A percentile compares a stretch with the other conserved stretches of the same genome.
Evolutionary conservation across 108 stramenopile species (phyloP).

Genomic region (Hondaea fermentalgiana): DNA sequence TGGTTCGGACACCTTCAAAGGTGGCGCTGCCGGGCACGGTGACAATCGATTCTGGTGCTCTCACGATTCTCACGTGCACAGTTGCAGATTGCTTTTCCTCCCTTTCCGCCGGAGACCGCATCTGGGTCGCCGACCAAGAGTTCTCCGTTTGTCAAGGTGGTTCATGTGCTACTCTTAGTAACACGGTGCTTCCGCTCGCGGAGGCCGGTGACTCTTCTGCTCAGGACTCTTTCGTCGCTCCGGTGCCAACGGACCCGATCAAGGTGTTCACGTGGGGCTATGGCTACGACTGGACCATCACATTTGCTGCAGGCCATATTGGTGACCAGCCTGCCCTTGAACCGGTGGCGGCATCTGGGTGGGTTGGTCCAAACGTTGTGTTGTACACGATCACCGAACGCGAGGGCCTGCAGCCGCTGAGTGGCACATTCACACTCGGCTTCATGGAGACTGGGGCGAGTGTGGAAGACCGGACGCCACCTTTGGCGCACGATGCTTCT

Average conservation of each 20-base stretch:
- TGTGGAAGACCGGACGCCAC: conserved; percentile 44
- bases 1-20: conserved; percentile 55
- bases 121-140: conserved; percentile 35
- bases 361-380: conserved; percentile 65
- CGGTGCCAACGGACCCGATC: conserved; percentile 33
- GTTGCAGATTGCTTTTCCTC: background rate
- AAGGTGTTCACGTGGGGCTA: conserved; percentile 60
- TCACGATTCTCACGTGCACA: background rate
- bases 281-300: conserved; percentile 67
- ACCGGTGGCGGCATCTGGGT: conserved; percentile 54
- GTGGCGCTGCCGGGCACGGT: conserved; percentile 36
- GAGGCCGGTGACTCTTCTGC: background rate
- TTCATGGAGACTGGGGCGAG: conserved; percentile 25
- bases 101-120: conserved; percentile 22
- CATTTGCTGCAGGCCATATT: conserved; percentile 53
- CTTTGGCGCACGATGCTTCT: conserved; percentile 54
- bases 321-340: conserved; percentile 58
- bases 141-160: conserved; percentile 33
- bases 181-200: conserved; percentile 6
- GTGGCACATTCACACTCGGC: conserved; percentile 60
- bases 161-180: conserved; percentile 20
- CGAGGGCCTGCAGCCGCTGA: conserved; percentile 57
- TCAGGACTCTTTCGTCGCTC: conserved; percentile 10
- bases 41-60: background rate
- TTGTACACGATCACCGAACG: conserved; percentile 43